Conservation (phyloP, 805 yeast species). For the Sugiyamaella lignohabitans region DNA sequence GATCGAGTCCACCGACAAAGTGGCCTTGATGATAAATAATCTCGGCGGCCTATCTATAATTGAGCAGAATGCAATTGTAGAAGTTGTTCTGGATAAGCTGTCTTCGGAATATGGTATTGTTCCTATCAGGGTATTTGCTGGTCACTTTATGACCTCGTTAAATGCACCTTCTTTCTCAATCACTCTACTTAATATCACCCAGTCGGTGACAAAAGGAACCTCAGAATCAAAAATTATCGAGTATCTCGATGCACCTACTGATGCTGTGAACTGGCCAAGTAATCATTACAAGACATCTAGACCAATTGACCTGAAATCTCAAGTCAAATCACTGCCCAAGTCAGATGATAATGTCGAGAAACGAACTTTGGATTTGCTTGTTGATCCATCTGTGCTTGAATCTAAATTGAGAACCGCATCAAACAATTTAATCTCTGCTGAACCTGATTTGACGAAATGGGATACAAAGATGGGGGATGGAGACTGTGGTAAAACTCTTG, state of each 20-base stretch:
- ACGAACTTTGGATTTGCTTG: slow-evolving; percentile 13
- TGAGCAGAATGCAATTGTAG: slow-evolving; percentile 65
- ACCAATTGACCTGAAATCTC: slow-evolving; percentile 17
- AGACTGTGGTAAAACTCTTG: slow-evolving; percentile 89
- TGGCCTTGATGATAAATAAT: slow-evolving; percentile 67
- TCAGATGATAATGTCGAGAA: neutral
- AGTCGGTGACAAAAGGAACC: slow-evolving; percentile 34
- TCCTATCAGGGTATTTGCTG: slow-evolving; percentile 65
- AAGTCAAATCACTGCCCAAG: slow-evolving; percentile 1
- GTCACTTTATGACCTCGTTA: slow-evolving; percentile 79
- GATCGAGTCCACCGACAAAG: slow-evolving; percentile 56
- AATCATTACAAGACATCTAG: slow-evolving; percentile 32
- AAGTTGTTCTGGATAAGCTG: slow-evolving; percentile 47
- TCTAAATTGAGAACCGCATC: slow-evolving; percentile 24
- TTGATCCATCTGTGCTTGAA: slow-evolving; percentile 27
- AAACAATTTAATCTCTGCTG: slow-evolving; percentile 45
- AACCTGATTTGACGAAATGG: slow-evolving; percentile 74
- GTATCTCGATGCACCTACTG: slow-evolving; percentile 63
- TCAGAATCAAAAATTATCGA: slow-evolving; percentile 38
- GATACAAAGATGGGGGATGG: slow-evolving; percentile 93
- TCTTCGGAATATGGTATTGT: slow-evolving; percentile 41
- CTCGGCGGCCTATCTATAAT: slow-evolving; percentile 82
- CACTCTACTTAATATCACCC: slow-evolving; percentile 64
- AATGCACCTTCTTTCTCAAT: slow-evolving; percentile 87
- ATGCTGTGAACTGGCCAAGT: slow-evolving; percentile 73